Conservation (phyloP, 2,329 filamentous ascomycete species). For the Penicillium sp. region DNA sequence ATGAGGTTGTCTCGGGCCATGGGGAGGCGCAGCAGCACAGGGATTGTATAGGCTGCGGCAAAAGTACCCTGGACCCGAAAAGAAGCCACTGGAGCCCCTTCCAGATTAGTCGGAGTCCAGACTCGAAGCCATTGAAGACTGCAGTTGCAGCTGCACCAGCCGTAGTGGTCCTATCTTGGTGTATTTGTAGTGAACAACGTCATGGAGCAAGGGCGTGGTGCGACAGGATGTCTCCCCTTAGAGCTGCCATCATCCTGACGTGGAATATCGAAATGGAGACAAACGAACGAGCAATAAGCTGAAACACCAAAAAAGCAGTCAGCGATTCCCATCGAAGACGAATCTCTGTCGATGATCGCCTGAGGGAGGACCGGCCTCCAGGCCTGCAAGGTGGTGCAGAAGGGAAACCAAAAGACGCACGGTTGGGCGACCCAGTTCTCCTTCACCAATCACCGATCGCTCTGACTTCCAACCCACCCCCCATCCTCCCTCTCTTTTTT, state of each 20-base stretch:
- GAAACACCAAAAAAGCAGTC: no score
- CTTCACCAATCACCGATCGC: slow-evolving; percentile 26
- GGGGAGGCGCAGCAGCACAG: slow-evolving; percentile 1
- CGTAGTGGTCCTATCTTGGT: background rate
- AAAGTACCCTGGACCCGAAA: slow-evolving; percentile 3
- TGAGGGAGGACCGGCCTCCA: no score
- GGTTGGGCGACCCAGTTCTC: slow-evolving; percentile 11
- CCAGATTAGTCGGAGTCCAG: slow-evolving; percentile 11
- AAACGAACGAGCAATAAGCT: no score
- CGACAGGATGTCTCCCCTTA: background rate
- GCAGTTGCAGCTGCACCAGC: slow-evolving; percentile 2
- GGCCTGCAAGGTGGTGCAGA: background rate
- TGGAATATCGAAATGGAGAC: no score
- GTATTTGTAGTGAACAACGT: slow-evolving; percentile 14
- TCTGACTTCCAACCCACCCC: slow-evolving; percentile 9
- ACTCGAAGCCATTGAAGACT: slow-evolving; percentile 11
- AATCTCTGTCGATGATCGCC: no score
- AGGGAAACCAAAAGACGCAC: slow-evolving; percentile 10
- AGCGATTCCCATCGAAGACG: no score
- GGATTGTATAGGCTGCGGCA: background rate
- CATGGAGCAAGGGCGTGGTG: slow-evolving; percentile 17
- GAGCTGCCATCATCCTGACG: no score
- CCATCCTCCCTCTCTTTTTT: slow-evolving; percentile 8
- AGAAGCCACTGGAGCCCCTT: slow-evolving; percentile 6
- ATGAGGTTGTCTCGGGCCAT: no score